Evolutionary conservation across 208 protist species (phyloP).

Genomic region (Leptomonas pyrrhocoris): DNA sequence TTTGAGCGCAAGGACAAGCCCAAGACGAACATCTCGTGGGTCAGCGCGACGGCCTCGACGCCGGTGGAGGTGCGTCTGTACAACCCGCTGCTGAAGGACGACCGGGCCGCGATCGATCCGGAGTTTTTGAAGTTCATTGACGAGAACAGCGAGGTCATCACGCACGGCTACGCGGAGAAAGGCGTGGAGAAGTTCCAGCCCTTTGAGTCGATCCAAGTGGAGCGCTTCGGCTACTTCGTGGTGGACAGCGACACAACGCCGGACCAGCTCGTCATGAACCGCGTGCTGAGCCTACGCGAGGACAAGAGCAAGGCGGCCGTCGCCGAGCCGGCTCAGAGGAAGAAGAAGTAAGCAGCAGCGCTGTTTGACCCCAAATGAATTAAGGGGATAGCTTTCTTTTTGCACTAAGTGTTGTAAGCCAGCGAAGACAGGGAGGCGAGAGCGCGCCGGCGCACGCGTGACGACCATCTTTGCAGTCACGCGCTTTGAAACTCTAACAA

Average conservation of each 20-base stretch:
- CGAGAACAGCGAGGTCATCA: conserved; percentile 73
- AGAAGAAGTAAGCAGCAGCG: conserved; percentile 21
- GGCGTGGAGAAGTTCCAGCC: conserved; percentile 43
- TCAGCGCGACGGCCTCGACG: conserved; percentile 61
- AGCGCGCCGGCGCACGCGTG: neutral
- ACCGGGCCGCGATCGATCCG: conserved; percentile 82
- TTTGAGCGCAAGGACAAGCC: conserved; percentile 86
- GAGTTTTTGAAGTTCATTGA: conserved; percentile 91
- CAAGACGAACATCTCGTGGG: conserved; percentile 93
- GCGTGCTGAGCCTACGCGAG: conserved; percentile 83
- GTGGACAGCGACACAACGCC: conserved; percentile 80
- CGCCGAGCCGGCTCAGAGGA: conserved; percentile 24
- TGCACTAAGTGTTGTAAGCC: neutral
- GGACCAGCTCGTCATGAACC: conserved; percentile 87
- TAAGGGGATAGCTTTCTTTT: neutral
- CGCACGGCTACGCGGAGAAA: conserved; percentile 75
- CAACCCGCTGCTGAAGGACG: conserved; percentile 81
- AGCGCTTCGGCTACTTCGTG: conserved; percentile 93
- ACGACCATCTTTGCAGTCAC: no score
- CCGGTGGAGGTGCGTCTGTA: conserved; percentile 88
- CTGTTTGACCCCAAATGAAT: conserved; percentile 3
- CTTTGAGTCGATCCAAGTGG: conserved; percentile 88
- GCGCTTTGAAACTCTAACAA: no score
- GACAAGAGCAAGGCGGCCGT: conserved; percentile 79
- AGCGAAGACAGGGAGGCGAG: no score